Percentiles rank a stretch among this genome's conserved stretches.
phyloP scores from a whole-genome alignment of 805 yeast genomes.

The Yamadazyma laniorum region DNA sequence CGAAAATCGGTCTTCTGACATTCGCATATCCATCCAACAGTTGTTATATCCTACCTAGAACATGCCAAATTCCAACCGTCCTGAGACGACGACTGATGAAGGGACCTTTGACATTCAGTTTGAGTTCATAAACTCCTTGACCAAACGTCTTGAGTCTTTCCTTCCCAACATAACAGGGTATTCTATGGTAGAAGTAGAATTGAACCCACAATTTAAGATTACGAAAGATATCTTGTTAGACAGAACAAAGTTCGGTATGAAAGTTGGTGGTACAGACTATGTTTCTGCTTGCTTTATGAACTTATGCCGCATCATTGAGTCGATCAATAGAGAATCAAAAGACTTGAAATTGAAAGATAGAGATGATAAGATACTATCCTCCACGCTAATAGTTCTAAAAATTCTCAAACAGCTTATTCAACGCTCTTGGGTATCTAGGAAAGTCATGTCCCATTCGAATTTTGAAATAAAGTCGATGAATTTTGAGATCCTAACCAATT shows the following conservation, averaged over 20 bases:
- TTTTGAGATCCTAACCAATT: conserved; percentile 17
- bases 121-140: conserved; percentile 22
- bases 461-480: conserved; percentile 9
- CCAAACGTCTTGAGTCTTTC: conserved; percentile 30
- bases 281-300: conserved; percentile 21
- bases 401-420: conserved; percentile 29
- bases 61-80: background rate
- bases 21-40: too few species aligned
- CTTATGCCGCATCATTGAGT: conserved; percentile 23
- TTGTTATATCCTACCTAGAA: too few species aligned
- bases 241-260: conserved; percentile 11
- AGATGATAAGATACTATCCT: conserved; percentile 29
- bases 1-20: too few species aligned
- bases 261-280: conserved; percentile 11
- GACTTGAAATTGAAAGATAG: conserved; percentile 23
- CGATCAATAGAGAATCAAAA: conserved; percentile 23
- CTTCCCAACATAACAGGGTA: conserved; percentile 41
- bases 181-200: conserved; percentile 38
- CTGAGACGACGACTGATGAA: background rate
- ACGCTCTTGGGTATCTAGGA: conserved; percentile 27
- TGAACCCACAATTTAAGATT: conserved; percentile 37
- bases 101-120: background rate
- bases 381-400: conserved; percentile 32
- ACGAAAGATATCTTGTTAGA: conserved; percentile 30
- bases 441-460: conserved; percentile 9